phyloP scores from a whole-genome alignment of 352 stramenopile genomes.

The Phytophthora sp. region DNA sequence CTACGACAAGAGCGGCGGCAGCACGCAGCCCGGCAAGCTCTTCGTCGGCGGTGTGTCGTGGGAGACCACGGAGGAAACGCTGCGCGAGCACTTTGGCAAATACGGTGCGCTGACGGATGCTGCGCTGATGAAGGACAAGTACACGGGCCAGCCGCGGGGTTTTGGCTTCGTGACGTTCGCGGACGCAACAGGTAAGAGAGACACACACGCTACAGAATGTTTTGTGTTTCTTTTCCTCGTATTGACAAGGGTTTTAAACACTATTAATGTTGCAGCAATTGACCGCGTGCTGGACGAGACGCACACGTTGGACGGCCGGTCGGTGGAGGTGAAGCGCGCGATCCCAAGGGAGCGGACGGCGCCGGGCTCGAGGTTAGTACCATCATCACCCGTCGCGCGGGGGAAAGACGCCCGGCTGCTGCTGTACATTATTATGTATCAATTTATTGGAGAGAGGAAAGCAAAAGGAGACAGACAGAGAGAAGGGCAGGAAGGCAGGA shows the following conservation, averaged over 20 bases:
- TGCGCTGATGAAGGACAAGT: slow-evolving; percentile 94
- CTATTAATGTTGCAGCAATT: slow-evolving; percentile 51
- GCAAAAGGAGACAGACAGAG: slow-evolving; percentile 34
- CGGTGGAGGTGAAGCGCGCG: slow-evolving; percentile 93
- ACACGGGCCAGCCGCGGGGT: slow-evolving; percentile 90
- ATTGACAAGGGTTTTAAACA: no score
- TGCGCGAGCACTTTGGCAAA: slow-evolving; percentile 90
- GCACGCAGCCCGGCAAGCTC: slow-evolving; percentile 76
- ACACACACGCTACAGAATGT: slow-evolving; percentile 1
- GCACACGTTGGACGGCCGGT: slow-evolving; percentile 90
- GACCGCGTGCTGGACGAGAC: slow-evolving; percentile 85
- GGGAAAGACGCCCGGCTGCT: slow-evolving; percentile 24
- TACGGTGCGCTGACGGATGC: slow-evolving; percentile 89
- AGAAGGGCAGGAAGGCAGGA: slow-evolving; percentile 40
- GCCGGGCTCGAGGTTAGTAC: slow-evolving; percentile 76
- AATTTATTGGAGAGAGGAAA: slow-evolving; percentile 35
- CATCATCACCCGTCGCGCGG: slow-evolving; percentile 9
- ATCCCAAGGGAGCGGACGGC: slow-evolving; percentile 88
- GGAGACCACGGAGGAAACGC: slow-evolving; percentile 93
- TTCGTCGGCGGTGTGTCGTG: slow-evolving; percentile 93
- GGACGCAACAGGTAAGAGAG: slow-evolving; percentile 76
- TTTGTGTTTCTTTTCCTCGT: no score
- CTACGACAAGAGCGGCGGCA: slow-evolving; percentile 41
- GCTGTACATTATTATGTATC: slow-evolving; percentile 37
- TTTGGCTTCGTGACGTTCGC: slow-evolving; percentile 95